A percentile compares a stretch with the other conserved stretches of the same genome.
Conservation (phyloP, 257 asterid species). For the Solanum commersonii region DNA sequence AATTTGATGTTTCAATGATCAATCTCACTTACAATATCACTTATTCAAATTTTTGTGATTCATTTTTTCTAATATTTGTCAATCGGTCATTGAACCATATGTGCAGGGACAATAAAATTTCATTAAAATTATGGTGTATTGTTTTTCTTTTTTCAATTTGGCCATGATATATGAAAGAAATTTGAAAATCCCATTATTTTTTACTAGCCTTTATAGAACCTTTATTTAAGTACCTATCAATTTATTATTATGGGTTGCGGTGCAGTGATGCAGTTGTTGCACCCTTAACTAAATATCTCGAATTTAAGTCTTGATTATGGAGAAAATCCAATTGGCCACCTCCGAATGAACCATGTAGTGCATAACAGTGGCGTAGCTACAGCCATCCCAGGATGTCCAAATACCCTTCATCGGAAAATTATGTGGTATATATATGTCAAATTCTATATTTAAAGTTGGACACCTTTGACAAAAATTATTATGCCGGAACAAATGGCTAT, state of each 20-base stretch:
- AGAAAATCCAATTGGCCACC: too few species aligned
- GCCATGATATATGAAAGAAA: neutral
- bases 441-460: too few species aligned
- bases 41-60: neutral
- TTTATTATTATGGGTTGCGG: too few species aligned
- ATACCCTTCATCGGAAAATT: fast-evolving
- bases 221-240: neutral
- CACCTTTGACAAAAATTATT: too few species aligned
- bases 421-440: too few species aligned
- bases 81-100: neutral
- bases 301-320: too few species aligned
- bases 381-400: too few species aligned
- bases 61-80: neutral
- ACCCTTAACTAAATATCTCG: too few species aligned
- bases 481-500: too few species aligned
- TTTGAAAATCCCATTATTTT: neutral
- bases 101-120: neutral
- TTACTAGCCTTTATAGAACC: neutral
- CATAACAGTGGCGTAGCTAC: too few species aligned
- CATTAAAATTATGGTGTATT: neutral
- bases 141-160: neutral
- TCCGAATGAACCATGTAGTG: too few species aligned
- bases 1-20: neutral
- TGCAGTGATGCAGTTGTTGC: too few species aligned
- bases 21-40: neutral